Evolutionary conservation across 148 eudicot genomes (phyloP), one percentile per base, ranked within the genome.

Genomic region (Polygonum aviculare): DNA sequence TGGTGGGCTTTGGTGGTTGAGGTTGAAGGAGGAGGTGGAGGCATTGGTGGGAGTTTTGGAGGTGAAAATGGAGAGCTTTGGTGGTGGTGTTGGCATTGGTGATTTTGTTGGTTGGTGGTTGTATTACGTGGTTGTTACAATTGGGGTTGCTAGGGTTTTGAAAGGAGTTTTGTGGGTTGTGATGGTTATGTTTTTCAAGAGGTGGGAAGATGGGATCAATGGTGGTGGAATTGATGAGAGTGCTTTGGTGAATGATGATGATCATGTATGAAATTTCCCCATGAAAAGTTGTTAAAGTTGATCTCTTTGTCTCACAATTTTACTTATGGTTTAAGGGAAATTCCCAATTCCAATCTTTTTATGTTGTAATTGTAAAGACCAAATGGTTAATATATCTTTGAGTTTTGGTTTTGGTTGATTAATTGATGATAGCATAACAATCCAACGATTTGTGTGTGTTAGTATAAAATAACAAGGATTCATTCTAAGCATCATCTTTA

Each of bases 51-150:
- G 82, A 41, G 86, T 90, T 73, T 86, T 87, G 62, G 90, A 84
- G 86, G 78, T 84, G 50, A 91, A 88, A 76, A 87, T 82, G 75
- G 73, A 62, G 74, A 76, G 69, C 73, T 7, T 35, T 12, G 80
- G 83, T 12, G 70, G 70, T 1, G 80, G 85, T 10, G 80, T 86
- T 78, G 90, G 85, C 14, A 44, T 90, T 52, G 88, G 81, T 70
- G 97, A 94, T 77, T 89, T 86, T 76, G 75, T 87, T 18, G 93
- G 95, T 18, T 87, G 91, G 85, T 88, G 92, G 97, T 79, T 93
- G 88, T 93, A 86, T 84, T 91, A 88, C 62, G 36, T 91, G 77
- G 81, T 85, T 18, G 90, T 86, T 69, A 83, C 84, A 5, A 85
- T 91, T 81, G 98, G 98, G 31, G 63, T 91, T 78, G 84, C 88